Percentiles rank a stretch among this genome's conserved stretches.
These are phyloP conservation scores for Antitrichia curtipendula DNA, from an alignment of 225 moss, liverwort and hornwort species.

Conservation along the genomic window DNA sequence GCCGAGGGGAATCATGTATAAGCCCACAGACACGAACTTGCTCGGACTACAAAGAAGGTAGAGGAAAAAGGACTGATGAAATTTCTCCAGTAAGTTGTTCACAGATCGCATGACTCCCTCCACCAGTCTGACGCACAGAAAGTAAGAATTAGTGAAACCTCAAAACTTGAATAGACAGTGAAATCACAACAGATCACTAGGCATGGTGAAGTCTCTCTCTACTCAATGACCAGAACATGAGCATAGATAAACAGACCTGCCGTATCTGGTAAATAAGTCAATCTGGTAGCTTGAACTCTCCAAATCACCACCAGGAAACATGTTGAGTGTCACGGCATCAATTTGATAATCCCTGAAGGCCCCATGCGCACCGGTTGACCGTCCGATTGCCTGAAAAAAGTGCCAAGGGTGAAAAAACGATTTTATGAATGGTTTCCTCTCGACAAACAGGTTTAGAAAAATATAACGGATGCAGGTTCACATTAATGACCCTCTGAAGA, in stretches of 20 bases:
- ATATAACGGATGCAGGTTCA: background rate
- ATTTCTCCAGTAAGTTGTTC: conserved; percentile 93
- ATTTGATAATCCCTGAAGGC: conserved; percentile 94
- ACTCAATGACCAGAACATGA: background rate
- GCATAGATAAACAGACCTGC: conserved; percentile 44
- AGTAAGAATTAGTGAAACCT: background rate
- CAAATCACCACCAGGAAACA: conserved; percentile 43
- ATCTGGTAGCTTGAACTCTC: conserved; percentile 33
- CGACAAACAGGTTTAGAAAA: background rate
- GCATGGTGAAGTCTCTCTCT: background rate
- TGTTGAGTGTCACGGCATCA: conserved; percentile 76
- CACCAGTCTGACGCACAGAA: conserved; percentile 49
- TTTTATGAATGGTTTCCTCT: background rate
- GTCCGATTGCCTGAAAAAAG: conserved; percentile 54
- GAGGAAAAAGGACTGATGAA: conserved; percentile 94
- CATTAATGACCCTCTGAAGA: background rate
- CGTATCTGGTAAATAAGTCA: conserved; percentile 59
- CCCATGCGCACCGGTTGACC: conserved; percentile 87
- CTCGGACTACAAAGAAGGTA: conserved; percentile 73
- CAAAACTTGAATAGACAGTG: background rate
- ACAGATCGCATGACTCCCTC: conserved; percentile 85
- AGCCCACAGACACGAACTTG: conserved; percentile 78
- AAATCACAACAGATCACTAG: background rate
- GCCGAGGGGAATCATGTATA: conserved; percentile 92
- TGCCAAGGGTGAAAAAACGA: background rate